Percentiles rank a stretch among this genome's conserved stretches.
Conservation (phyloP, 345 rosid species). For the Citrus australasica region DNA sequence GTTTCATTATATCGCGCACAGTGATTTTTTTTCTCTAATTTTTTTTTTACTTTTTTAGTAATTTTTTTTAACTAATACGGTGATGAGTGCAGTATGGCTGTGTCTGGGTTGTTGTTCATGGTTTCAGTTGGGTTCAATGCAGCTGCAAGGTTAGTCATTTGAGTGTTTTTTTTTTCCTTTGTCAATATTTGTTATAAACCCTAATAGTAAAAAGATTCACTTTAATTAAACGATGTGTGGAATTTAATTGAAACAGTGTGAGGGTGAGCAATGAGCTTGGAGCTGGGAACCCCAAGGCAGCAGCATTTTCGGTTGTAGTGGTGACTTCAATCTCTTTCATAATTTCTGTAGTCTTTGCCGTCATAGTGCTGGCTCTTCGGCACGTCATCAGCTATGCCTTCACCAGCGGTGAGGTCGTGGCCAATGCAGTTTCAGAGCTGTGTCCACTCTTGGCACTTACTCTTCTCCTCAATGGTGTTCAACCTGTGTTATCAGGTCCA, state of each 20-base stretch:
- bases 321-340: constrained; percentile 43
- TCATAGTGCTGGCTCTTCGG: constrained; percentile 37
- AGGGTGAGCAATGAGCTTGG: constrained; percentile 75
- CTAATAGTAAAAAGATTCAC: background rate
- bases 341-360: constrained; percentile 41
- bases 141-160: constrained; percentile 63
- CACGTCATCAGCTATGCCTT: constrained; percentile 54
- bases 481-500: constrained; percentile 65
- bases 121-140: constrained; percentile 92
- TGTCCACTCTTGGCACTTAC: constrained; percentile 53
- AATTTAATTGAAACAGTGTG: constrained; percentile 32
- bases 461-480: constrained; percentile 47
- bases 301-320: constrained; percentile 41
- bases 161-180: background rate
- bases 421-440: constrained; percentile 50
- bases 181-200: background rate
- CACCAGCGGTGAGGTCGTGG: constrained; percentile 51
- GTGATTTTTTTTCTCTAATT: background rate
- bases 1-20: too few species aligned
- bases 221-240: background rate
- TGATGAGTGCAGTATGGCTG: constrained; percentile 44
- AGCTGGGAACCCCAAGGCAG: constrained; percentile 69
- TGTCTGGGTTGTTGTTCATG: constrained; percentile 58
- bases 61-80: background rate
- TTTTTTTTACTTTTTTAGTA: background rate